Base-by-base conservation (phyloP, 2,329 filamentous ascomycete genomes). In the Ilyonectria robusta region DNA sequence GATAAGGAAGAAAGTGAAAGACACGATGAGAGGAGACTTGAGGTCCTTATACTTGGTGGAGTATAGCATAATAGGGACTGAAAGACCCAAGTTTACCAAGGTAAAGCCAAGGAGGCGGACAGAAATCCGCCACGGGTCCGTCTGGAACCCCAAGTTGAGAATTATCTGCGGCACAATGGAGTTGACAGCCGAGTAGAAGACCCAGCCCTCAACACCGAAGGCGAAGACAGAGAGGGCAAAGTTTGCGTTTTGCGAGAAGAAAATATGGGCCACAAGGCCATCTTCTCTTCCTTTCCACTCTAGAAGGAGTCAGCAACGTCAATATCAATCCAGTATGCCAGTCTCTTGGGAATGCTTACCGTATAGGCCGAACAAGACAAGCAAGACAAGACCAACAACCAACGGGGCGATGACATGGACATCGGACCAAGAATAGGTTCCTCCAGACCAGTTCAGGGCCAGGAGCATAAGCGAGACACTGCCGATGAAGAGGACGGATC, bases 221-320 rank as follows among this genome's bases (percentile, higher is more conserved):
- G 59, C 59, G 17, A 61, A 61, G 9, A 61, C 59, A 13, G 59
- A 61, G 37, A 61, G 59, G 26, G 59, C 59, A 33, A 61, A 61
- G 35, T 61, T 61, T 35, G 59, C 59, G 59, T 61, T 61, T 42
- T 61, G 59, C 26, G 15, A 48, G 59, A 61, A 61, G 59, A 61
- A 61, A 35, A 61, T 26, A 23, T 61, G 59, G 15, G 59, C 59
- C 48, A 61, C 59, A 19, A 61, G 59, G 23, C 59, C 59, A 19
- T 61, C 59, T 44, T 23, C 26, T 54, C 59, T 61, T 42, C 59
- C 59, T 19, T 61, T 61, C 59, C 59, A 61, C 31, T 61, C 59
- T 61, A 6, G 6, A 23, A 40, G 35, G 17, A 54, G 37, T 15
- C 6, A 33, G 4, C 19, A 53, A 15, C 47, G 59, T 61, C 37